phyloP scores from a whole-genome alignment of 1,139 yeast species.

The Geotrichum aggregatum region DNA sequence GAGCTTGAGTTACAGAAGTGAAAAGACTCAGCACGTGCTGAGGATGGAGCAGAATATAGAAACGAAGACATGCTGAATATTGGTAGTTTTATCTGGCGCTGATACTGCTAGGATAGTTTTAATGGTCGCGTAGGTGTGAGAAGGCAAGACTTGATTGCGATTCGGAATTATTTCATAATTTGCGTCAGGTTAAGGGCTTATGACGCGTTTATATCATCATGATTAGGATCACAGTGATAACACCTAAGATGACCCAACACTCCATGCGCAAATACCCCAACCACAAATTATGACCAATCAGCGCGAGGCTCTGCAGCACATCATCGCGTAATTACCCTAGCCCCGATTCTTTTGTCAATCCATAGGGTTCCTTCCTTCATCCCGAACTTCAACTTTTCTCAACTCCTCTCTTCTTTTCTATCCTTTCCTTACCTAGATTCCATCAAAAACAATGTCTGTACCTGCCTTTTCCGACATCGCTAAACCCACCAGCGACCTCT shows the following conservation, averaged over 20 bases:
- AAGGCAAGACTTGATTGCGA: no score
- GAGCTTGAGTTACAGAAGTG: conserved; percentile 8
- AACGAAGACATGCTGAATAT: conserved; percentile 4
- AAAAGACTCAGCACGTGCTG: conserved; percentile 2
- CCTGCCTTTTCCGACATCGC: conserved; percentile 65
- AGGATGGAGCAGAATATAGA: conserved; percentile 11
- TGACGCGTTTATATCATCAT: no score
- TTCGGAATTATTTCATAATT: no score
- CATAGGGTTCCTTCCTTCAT: neutral
- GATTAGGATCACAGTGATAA: no score
- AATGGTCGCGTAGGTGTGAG: no score
- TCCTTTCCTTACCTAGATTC: neutral
- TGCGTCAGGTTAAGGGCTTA: no score
- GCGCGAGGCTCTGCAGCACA: no score
- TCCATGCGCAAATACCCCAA: no score
- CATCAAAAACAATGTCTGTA: conserved; percentile 33
- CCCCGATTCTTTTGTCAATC: neutral
- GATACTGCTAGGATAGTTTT: no score
- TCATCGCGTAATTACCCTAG: neutral
- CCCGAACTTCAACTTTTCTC: neutral
- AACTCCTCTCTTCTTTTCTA: neutral
- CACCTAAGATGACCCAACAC: no score
- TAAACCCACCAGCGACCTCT: conserved; percentile 83
- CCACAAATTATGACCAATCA: no score
- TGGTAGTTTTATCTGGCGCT: no score